A percentile compares a stretch with the other conserved stretches of the same genome.
Evolutionary conservation across 2,329 filamentous ascomycete species (phyloP).

Genomic region (Torrubiella hemipterigena): DNA sequence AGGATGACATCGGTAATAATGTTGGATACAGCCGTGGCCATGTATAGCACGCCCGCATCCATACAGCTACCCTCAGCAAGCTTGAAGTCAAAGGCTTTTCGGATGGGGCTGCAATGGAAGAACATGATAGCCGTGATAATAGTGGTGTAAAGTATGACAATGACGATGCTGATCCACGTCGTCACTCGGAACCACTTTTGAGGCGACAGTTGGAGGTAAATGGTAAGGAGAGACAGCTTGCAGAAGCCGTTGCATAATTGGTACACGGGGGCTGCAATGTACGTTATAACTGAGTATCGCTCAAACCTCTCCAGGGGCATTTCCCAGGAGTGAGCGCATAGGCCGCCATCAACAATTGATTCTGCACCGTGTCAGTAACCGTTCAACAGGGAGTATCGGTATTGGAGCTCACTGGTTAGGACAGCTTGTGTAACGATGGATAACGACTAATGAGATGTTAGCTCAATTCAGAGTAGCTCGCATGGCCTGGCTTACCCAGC

Average conservation of each 20-base stretch:
- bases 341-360: constrained; percentile 8
- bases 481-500: constrained; percentile 10
- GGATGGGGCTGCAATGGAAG: constrained; percentile 13
- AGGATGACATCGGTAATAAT: constrained; percentile 19
- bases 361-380: constrained; percentile 3
- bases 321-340: constrained; percentile 12
- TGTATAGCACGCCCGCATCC: constrained; percentile 31
- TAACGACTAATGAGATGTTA: background rate
- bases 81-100: constrained; percentile 12
- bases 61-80: constrained; percentile 22
- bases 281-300: constrained; percentile 12
- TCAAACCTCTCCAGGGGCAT: constrained; percentile 11
- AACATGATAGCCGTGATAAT: constrained; percentile 13
- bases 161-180: constrained; percentile 15
- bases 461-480: constrained; percentile 1
- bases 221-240: constrained; percentile 23
- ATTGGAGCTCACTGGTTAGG: constrained; percentile 7
- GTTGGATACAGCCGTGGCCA: constrained; percentile 27
- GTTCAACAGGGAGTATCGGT: background rate
- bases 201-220: constrained; percentile 23
- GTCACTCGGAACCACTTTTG: constrained; percentile 17
- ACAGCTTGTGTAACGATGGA: constrained; percentile 10
- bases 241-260: constrained; percentile 20
- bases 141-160: constrained; percentile 17
- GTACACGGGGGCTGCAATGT: constrained; percentile 17